Conservation (phyloP, 176 grass and related monocot species). For the barley (Hordeum vulgare) region DNA sequence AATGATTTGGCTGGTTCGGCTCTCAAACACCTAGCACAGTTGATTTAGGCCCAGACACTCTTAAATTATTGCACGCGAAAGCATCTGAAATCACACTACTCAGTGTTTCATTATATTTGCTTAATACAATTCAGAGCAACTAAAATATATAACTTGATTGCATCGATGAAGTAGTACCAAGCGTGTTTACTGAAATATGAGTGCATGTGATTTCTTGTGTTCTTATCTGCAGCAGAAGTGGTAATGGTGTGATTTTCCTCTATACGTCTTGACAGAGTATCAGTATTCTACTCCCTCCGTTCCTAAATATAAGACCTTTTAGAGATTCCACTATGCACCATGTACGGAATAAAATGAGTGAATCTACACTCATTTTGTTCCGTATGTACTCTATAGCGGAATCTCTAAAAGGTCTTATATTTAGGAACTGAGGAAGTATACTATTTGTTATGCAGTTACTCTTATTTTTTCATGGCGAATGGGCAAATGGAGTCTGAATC, state of each 20-base stretch:
- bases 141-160: neutral
- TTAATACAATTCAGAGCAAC: neutral
- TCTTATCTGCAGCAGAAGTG: neutral
- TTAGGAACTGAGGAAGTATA: too few relatives aligned
- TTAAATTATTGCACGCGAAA: neutral
- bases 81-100: neutral
- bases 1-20: neutral
- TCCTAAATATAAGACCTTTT: too few relatives aligned
- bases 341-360: too few relatives aligned
- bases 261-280: neutral
- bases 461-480: neutral
- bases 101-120: neutral
- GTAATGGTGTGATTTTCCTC: neutral
- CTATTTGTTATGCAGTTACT: neutral
- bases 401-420: too few relatives aligned
- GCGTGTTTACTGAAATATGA: neutral
- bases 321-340: too few relatives aligned
- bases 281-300: too few relatives aligned
- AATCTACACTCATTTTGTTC: too few relatives aligned
- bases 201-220: neutral
- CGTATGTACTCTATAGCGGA: too few relatives aligned
- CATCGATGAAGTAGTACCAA: neutral
- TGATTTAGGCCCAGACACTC: neutral
- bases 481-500: conserved; percentile 5
- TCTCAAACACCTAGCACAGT: neutral